phyloP scores from a whole-genome alignment of 2,329 filamentous ascomycete species.

The Aspergillus fructus region DNA sequence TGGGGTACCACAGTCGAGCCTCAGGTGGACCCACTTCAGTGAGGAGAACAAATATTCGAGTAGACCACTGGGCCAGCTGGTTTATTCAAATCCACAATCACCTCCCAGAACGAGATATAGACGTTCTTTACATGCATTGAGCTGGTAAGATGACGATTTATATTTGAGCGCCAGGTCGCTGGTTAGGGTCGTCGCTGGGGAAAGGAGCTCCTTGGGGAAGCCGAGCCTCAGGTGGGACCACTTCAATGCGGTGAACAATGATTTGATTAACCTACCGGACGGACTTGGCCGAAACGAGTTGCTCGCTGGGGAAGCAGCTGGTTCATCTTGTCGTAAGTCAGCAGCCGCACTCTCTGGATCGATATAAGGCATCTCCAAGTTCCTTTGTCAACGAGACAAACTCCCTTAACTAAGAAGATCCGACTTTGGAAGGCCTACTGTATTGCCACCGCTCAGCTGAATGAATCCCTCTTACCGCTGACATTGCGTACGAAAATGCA shows the following conservation, averaged over 20 bases:
- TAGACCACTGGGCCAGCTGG: no score
- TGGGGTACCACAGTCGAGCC: no score
- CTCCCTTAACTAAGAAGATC: no score
- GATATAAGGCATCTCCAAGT: background rate
- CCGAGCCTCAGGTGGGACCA: constrained; percentile 1
- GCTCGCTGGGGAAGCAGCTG: constrained; percentile 4
- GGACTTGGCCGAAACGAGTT: background rate
- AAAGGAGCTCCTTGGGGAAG: background rate
- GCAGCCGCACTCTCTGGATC: background rate
- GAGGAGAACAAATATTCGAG: no score
- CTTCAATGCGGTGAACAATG: constrained; percentile 6
- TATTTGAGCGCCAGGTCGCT: background rate
- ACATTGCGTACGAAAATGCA: constrained; percentile 3
- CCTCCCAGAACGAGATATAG: no score
- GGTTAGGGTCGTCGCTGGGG: background rate
- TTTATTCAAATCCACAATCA: background rate
- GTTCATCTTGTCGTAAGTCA: background rate
- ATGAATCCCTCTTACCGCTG: constrained; percentile 2
- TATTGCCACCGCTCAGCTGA: background rate
- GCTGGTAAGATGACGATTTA: background rate
- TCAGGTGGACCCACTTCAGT: no score
- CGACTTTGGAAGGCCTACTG: no score
- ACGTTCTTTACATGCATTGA: no score
- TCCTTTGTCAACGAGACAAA: background rate
- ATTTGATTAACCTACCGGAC: constrained; percentile 4